Evolutionary conservation across 768 basidiomycete species (phyloP).

Genomic region (Mycena olivaceomarginata): DNA sequence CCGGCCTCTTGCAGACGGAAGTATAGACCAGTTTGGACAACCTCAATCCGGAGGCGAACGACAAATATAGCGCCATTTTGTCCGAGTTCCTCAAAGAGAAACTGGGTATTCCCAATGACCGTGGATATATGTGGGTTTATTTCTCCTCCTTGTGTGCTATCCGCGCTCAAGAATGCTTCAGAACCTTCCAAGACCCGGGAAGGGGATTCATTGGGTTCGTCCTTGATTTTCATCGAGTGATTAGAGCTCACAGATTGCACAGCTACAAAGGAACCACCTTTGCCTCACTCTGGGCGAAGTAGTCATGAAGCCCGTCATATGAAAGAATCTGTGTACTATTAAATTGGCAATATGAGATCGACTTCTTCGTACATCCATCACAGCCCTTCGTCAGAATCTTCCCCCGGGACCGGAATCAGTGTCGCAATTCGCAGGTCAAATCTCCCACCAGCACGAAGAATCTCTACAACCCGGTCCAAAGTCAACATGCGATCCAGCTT

Average conservation of each 20-base stretch:
- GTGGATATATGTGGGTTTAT: slow-evolving; percentile 62
- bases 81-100: slow-evolving; percentile 60
- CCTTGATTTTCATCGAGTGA: not conserved
- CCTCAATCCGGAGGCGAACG: slow-evolving; percentile 67
- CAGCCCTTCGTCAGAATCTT: not conserved
- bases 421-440: slow-evolving; percentile 13
- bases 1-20: slow-evolving; percentile 50
- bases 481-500: slow-evolving; percentile 6
- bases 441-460: not conserved
- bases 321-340: not conserved
- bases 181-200: slow-evolving; percentile 47
- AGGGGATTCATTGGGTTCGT: slow-evolving; percentile 45
- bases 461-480: not conserved
- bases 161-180: slow-evolving; percentile 12
- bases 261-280: slow-evolving; percentile 46
- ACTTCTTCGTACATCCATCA: not conserved
- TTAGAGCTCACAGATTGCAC: not conserved
- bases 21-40: slow-evolving; percentile 76
- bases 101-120: slow-evolving; percentile 56
- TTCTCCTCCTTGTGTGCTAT: not conserved
- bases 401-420: slow-evolving; percentile 3
- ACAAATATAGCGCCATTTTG: slow-evolving; percentile 70
- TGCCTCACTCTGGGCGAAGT: slow-evolving; percentile 40
- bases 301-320: not conserved
- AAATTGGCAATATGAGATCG: not conserved